phyloP scores from a whole-genome alignment of 2,329 filamentous ascomycete species.

The Cladosporium colombiae region DNA sequence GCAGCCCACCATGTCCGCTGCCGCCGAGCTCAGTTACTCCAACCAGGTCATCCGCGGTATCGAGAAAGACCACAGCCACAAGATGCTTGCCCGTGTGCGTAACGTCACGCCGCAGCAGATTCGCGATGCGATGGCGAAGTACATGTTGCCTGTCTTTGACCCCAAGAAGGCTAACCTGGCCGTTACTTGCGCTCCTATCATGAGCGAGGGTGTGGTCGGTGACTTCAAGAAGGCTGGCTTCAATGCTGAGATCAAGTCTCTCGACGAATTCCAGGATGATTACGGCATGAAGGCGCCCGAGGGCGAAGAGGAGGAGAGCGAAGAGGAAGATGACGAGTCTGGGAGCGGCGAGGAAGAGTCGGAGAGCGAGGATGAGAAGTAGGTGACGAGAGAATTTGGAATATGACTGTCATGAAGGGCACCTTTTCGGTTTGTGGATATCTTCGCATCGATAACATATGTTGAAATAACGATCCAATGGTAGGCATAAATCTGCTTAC shows the following conservation, averaged over 20 bases:
- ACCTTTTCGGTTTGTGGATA: slow-evolving; percentile 2
- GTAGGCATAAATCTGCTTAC: neutral
- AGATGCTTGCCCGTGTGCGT: slow-evolving; percentile 74
- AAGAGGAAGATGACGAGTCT: slow-evolving; percentile 57
- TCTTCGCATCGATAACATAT: neutral
- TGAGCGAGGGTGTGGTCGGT: slow-evolving; percentile 77
- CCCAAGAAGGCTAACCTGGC: slow-evolving; percentile 81
- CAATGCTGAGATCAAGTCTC: slow-evolving; percentile 69
- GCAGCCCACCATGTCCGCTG: slow-evolving; percentile 79
- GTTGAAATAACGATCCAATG: neutral
- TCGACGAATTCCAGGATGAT: slow-evolving; percentile 83
- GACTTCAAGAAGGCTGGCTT: slow-evolving; percentile 77
- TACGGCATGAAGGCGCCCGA: slow-evolving; percentile 75
- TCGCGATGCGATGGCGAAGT: slow-evolving; percentile 68
- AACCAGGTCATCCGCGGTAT: slow-evolving; percentile 76
- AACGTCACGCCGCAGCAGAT: slow-evolving; percentile 76
- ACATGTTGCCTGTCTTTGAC: slow-evolving; percentile 78
- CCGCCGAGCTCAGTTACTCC: slow-evolving; percentile 81
- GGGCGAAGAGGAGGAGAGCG: slow-evolving; percentile 60
- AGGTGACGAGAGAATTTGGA: neutral
- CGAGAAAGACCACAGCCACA: slow-evolving; percentile 73
- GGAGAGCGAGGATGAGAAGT: slow-evolving; percentile 15
- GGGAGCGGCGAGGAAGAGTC: slow-evolving; percentile 37
- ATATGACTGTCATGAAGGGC: neutral
- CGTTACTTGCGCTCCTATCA: slow-evolving; percentile 81